Conservation (phyloP, 495 filamentous ascomycete genomes). For the Penicillium paradoxum region DNA sequence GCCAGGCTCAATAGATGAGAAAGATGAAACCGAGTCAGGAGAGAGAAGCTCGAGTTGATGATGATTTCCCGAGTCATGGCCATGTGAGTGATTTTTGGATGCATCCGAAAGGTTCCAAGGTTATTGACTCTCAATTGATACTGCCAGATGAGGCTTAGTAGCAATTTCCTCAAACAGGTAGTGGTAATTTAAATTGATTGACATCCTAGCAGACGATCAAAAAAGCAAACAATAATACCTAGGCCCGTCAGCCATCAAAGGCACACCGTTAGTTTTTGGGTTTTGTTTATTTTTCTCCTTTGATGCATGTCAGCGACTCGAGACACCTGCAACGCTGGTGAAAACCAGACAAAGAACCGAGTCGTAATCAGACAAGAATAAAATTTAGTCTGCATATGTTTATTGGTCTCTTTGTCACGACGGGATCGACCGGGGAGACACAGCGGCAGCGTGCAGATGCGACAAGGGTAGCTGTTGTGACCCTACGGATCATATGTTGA, state of each 20-base stretch:
- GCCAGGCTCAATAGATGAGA: background rate
- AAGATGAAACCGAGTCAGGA: background rate
- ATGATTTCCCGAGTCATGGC: background rate
- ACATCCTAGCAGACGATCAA: too few relatives aligned
- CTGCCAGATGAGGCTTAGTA: background rate
- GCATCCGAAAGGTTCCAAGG: background rate
- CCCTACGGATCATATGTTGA: background rate
- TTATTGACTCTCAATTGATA: background rate
- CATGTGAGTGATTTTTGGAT: background rate
- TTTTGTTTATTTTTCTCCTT: background rate
- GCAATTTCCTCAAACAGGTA: background rate
- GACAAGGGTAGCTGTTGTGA: constrained; percentile 2
- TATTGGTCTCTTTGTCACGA: constrained; percentile 4
- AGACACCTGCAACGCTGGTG: background rate
- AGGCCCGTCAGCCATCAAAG: background rate
- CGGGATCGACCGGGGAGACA: constrained; percentile 3
- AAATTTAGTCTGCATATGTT: background rate
- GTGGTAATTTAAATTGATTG: background rate
- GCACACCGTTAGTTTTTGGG: background rate
- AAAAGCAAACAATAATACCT: background rate
- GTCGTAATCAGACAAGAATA: background rate
- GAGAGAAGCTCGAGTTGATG: background rate
- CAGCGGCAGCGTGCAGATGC: constrained; percentile 12
- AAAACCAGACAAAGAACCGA: background rate
- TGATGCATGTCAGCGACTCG: background rate